Conservation (phyloP, 140 eudicot genomes). For the Erigeron philadelphicus region DNA sequence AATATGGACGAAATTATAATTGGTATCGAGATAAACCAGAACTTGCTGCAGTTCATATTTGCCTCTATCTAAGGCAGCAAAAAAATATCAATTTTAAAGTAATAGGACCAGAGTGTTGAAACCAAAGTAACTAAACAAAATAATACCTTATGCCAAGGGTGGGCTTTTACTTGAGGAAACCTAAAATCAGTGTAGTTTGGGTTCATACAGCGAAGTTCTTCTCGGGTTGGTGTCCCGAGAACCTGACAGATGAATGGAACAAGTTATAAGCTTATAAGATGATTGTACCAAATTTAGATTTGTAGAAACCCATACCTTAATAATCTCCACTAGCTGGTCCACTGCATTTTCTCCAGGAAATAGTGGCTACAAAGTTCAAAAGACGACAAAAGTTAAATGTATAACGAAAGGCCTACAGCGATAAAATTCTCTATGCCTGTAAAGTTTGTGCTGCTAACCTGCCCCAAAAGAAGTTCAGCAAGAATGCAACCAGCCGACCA, state of each 20-base stretch:
- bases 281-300: not conserved
- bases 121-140: not conserved
- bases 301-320: slow-evolving; percentile 35
- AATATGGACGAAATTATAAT: not conserved
- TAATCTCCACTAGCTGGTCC: slow-evolving; percentile 75
- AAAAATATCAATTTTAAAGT: too few relatives aligned
- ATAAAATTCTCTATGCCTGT: not conserved
- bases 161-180: slow-evolving; percentile 65
- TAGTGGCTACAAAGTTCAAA: slow-evolving; percentile 40
- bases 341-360: slow-evolving; percentile 79
- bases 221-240: slow-evolving; percentile 69
- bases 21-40: too few relatives aligned
- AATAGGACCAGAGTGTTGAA: too few relatives aligned
- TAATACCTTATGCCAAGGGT: slow-evolving; percentile 70
- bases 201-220: slow-evolving; percentile 69
- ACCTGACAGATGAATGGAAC: slow-evolving; percentile 33
- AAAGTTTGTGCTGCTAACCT: slow-evolving; percentile 27
- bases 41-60: too few relatives aligned
- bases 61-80: too few relatives aligned
- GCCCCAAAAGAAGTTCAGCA: slow-evolving; percentile 64
- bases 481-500: slow-evolving; percentile 77
- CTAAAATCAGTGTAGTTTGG: slow-evolving; percentile 66
- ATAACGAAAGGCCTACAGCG: too few relatives aligned
- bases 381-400: not conserved
- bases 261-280: slow-evolving; percentile 10